phyloP scores from a whole-genome alignment of 305 asterid species.

The Lippia alba region DNA sequence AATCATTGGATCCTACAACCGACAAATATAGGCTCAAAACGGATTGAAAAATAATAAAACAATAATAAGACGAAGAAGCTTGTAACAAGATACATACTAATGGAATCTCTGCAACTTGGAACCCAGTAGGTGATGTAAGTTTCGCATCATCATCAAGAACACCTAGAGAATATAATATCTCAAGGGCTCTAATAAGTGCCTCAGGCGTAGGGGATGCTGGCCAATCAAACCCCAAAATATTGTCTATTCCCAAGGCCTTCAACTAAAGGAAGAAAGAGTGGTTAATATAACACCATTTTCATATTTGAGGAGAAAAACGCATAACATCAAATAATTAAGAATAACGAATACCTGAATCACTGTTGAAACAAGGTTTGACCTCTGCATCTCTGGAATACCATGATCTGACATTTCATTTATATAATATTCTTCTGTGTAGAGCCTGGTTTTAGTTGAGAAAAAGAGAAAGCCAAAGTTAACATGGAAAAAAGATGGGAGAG shows the following conservation, averaged over 20 bases:
- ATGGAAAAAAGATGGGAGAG: neutral
- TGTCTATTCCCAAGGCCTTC: constrained; percentile 94
- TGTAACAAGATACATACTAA: constrained; percentile 52
- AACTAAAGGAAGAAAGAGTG: constrained; percentile 50
- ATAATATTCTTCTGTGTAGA: constrained; percentile 89
- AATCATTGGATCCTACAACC: constrained; percentile 85
- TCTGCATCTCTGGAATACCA: constrained; percentile 96
- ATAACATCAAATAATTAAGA: constrained; percentile 4
- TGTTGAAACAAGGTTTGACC: constrained; percentile 90
- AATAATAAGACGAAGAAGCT: constrained; percentile 26
- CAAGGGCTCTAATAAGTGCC: constrained; percentile 95
- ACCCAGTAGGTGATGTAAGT: constrained; percentile 90
- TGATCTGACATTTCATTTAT: constrained; percentile 76
- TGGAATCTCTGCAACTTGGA: constrained; percentile 97
- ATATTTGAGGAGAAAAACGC: neutral
- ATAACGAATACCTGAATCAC: constrained; percentile 76
- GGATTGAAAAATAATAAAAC: constrained; percentile 18
- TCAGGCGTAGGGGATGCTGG: constrained; percentile 96
- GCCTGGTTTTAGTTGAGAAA: constrained; percentile 55
- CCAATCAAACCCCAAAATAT: constrained; percentile 96
- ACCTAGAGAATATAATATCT: constrained; percentile 90
- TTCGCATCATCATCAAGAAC: constrained; percentile 93
- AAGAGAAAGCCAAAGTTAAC: constrained; percentile 1
- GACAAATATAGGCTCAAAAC: neutral
- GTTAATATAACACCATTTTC: constrained; percentile 23